Conservation (phyloP, 1,284 basidiomycete species). For the Malassezia vespertilionis region DNA sequence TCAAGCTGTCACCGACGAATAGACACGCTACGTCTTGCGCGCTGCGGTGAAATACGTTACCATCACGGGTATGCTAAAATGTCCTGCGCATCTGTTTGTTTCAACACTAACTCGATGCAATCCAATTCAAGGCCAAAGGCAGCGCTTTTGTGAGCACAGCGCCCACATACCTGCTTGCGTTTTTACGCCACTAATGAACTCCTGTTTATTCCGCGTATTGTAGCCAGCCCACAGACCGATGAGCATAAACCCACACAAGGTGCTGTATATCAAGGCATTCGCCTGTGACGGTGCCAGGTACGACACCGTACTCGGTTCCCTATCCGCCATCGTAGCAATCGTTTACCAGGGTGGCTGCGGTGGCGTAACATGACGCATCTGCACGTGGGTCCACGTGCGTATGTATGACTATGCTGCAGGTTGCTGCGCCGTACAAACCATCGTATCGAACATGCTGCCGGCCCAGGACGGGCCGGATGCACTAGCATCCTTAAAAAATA, state of each 20-base stretch:
- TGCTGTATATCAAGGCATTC: constrained; percentile 44
- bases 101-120: constrained; percentile 45
- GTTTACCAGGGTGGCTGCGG: not conserved
- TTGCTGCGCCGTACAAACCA: too few relatives aligned
- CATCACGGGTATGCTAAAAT: too few relatives aligned
- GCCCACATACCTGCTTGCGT: constrained; percentile 38
- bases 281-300: constrained; percentile 28
- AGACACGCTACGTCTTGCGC: too few relatives aligned
- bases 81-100: constrained; percentile 19
- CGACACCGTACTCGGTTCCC: too few relatives aligned
- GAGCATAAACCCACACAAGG: constrained; percentile 41
- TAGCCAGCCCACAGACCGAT: constrained; percentile 45
- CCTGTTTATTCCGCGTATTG: constrained; percentile 33
- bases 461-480: not conserved
- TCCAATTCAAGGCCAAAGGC: constrained; percentile 45
- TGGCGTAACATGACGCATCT: not conserved
- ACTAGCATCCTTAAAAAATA: not conserved
- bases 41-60: too few relatives aligned
- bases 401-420: too few relatives aligned
- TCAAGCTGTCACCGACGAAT: constrained; percentile 2
- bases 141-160: constrained; percentile 22
- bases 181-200: constrained; percentile 43
- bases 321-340: constrained; percentile 13
- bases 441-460: not conserved
- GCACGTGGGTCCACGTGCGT: too few relatives aligned